Evolutionary conservation across 2,329 filamentous ascomycete genomes (phyloP), one percentile per base, ranked within the genome.

Genomic region (Tolypocladium album): DNA sequence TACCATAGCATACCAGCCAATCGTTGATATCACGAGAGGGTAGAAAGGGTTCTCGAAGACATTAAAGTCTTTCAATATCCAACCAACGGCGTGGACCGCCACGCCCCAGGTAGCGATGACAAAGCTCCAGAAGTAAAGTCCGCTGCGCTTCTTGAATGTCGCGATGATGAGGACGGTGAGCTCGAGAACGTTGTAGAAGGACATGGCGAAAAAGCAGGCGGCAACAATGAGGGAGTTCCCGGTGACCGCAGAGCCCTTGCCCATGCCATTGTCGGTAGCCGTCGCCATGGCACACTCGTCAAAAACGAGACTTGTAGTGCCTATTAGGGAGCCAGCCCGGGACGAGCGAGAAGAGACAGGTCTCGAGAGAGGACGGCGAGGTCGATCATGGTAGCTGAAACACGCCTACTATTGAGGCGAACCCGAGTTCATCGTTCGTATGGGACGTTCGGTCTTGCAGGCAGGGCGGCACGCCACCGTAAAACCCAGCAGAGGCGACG

Each of bases 71-170:
- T 45, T 45, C 8, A 45, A 15, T 24, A 45, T 4, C 43, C 43
- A 45, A 13, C 43, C 43, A n/a, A 45, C 13, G 11, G 2, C 43
- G 20, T 45, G 43, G n/a, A 45, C 1, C 9, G 43, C 62, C 20
- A 75, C 69, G 1, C 72, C 74, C 61, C 63, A 67, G 1, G 72
- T 72, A 0, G 72, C 65, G 17, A 68, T 58, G 12, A 74, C 36
- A 34, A 75, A 67, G 59, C 71, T 73, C 71, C 72, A 75, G 22
- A 75, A 76, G 59, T 75, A 76, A 4, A 74, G 66, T 0, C 74
- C 71, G 6, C 39, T 39, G 6, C 67, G 66, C 17, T 62, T 65
- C 55, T 71, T 70, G 63, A 75, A 75, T 55, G 67, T 70, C 31
- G 61, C 55, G 24, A 71, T 64, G 34, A 74, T 71, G 59, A 67